Percentiles rank a stretch among this genome's conserved stretches.
These are phyloP conservation scores for Rhizopus sp. DNA, from an alignment of 371 early-diverging fungal genomes.

Conservation along the genomic window DNA sequence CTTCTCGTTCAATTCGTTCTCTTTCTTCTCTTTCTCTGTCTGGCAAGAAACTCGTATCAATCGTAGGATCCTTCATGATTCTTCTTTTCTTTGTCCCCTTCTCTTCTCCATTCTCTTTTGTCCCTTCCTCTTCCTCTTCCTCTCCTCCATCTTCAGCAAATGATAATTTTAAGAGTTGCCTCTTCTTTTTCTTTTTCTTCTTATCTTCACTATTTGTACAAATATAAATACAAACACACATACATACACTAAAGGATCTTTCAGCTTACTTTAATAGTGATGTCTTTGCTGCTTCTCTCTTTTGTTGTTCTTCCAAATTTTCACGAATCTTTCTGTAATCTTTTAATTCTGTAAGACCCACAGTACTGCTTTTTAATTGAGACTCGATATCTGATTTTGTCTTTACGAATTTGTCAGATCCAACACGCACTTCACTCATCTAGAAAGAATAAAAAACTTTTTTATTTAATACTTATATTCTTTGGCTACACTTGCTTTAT, in stretches of 20 bases:
- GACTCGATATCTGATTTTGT: constrained; percentile 79
- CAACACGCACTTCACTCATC: constrained; percentile 69
- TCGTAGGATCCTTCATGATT: constrained; percentile 83
- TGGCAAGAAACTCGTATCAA: constrained; percentile 93
- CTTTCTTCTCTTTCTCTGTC: constrained; percentile 89
- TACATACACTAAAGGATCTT: not conserved
- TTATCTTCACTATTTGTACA: constrained; percentile 48
- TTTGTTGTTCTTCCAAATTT: constrained; percentile 79
- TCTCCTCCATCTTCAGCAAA: constrained; percentile 62
- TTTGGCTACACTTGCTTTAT: not conserved
- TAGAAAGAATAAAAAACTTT: constrained; percentile 42
- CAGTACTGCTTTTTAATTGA: constrained; percentile 83
- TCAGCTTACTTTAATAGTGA: constrained; percentile 41
- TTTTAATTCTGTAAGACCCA: constrained; percentile 86
- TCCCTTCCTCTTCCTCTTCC: constrained; percentile 39
- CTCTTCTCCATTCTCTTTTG: constrained; percentile 24
- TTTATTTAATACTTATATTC: no score
- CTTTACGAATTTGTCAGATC: constrained; percentile 81
- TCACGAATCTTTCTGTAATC: constrained; percentile 88
- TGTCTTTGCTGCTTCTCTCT: constrained; percentile 75
- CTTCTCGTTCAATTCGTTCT: constrained; percentile 67
- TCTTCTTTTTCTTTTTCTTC: constrained; percentile 66
- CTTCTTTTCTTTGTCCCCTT: constrained; percentile 55
- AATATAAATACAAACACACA: not conserved
- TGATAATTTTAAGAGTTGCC: constrained; percentile 67